Percentiles rank a stretch among this genome's conserved stretches.
phyloP scores from a whole-genome alignment of 2,329 filamentous ascomycete genomes.

The Apiospora pterosperma region DNA sequence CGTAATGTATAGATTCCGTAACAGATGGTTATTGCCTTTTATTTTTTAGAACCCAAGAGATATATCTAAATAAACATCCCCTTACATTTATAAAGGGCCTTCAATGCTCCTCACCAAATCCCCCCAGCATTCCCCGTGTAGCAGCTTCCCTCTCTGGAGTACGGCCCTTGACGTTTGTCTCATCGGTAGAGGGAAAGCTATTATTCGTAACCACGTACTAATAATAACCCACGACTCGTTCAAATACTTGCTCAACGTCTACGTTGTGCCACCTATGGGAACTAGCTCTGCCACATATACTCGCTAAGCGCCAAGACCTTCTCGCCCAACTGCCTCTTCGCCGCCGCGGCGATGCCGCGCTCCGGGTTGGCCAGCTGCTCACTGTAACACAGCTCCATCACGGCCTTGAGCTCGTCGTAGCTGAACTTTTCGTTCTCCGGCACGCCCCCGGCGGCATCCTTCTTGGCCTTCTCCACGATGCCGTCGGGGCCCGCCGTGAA shows the following conservation, averaged over 20 bases:
- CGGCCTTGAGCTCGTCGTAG: slow-evolving; percentile 63
- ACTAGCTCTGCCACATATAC: slow-evolving; percentile 62
- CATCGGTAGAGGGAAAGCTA: not conserved
- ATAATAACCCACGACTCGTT: too few species aligned
- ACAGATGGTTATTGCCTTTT: not conserved
- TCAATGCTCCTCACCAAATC: not conserved
- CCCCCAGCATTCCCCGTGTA: not conserved
- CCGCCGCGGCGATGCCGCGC: slow-evolving; percentile 63
- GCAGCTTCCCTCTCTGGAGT: not conserved
- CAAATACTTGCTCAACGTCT: not conserved
- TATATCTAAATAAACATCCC: not conserved
- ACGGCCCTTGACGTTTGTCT: too few species aligned
- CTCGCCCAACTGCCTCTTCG: slow-evolving; percentile 67
- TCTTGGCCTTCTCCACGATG: slow-evolving; percentile 60
- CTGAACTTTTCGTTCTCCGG: slow-evolving; percentile 46
- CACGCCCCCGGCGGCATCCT: slow-evolving; percentile 33
- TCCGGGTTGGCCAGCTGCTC: slow-evolving; percentile 64
- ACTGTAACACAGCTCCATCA: slow-evolving; percentile 66
- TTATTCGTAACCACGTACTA: too few species aligned
- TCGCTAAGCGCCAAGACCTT: slow-evolving; percentile 68
- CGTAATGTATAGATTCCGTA: not conserved
- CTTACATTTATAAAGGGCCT: not conserved
- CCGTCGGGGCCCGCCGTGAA: slow-evolving; percentile 64
- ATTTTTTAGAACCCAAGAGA: not conserved
- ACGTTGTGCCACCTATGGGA: not conserved